Evolutionary conservation across 371 early-diverging fungal species (phyloP), one percentile per base, ranked within the genome.

Genomic region (Mortierella sp.): DNA sequence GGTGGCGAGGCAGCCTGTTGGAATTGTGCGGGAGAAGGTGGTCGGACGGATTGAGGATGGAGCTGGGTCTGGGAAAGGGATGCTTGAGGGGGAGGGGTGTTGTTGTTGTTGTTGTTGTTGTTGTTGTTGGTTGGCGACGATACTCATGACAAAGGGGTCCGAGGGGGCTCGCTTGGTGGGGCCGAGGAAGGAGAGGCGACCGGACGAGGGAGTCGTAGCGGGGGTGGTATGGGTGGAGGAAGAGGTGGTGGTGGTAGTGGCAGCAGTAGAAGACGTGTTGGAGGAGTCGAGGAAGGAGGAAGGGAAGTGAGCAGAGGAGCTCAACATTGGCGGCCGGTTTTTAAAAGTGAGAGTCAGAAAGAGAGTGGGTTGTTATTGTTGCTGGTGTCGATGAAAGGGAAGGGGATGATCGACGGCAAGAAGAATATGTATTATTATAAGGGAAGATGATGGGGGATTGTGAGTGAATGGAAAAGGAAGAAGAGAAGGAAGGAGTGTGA

Each of bases 41-140:
- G 82, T 8, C 77, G 76, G 32, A 75, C 44, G 54, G 82, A 71
- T 63, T 81, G 85, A 1, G 63, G 82, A 65, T 85, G 85, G 41
- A 81, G 82, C 71, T 81, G 82, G 32, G 84, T 84, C 60, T 84
- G 84, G 7, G 81, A 78, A 29, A 83, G 73, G 11, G 78, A 71
- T 35, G 79, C 56, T 27, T 56, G 84, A 12, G 76, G 72, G 0
- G 85, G 85, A n/a, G 85, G 85, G 68, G 81, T 85, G 72, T 81
- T 85, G 80, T 11, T 58, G 77, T 41, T 65, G 77, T 8, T 71
- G 73, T 38, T 79, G 79, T 11, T 74, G 68, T 18, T 72, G 72
- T 18, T 80, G 74, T 14, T 44, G 76, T n/a, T 74, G 65, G 27
- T 44, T 72, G 10, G 75, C 56, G 63, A 72, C 58, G 38, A 75